Base-by-base conservation (phyloP, 2,329 filamentous ascomycete genomes). In the Paecilomyces niveus region DNA sequence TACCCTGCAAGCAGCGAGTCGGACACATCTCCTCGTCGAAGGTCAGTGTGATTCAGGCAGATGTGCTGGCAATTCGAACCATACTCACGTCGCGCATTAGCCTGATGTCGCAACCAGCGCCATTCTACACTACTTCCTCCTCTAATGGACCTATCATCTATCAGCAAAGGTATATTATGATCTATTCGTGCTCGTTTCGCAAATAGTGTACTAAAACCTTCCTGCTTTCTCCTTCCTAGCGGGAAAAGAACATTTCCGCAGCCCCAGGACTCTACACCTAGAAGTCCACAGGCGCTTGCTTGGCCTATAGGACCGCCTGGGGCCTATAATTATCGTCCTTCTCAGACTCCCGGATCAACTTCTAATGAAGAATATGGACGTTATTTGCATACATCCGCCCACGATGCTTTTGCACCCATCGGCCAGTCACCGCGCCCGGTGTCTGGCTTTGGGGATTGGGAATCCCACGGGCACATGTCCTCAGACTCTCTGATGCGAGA, bases 141-240 rank as follows among this genome's bases (percentile, higher is more conserved):
- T 63, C 65, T 50, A 64, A 65, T 50, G 53, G 63, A 56, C 69
- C 71, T 35, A 58, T 72, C 53, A 65, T 74, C 21, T 74, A 72
- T 61, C 71, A 73, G 52, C 69, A 67, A 74, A 74, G 72, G 72
- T 74, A 73, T 57, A 59, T 56, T 10, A 26, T 29, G n/a, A 22
- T 31, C 24, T 57, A 31, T 49, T 22, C 26, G 7, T 29, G n/a
- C 45, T 32, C 56, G 6, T 50, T 13, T 6, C 45, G 50, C 49
- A 53, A 31, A 26, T 26, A 53, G 39, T 15, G 51, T 61, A 57
- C 63, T 64, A 58, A 68, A 55, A 57, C 10, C n/a, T 31, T 26
- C 22, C 58, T 53, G 24, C 31, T 59, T 62, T 53, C 57, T 59
- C 50, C 62, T 65, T 56, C 62, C 64, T 65, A 75, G 70, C 60